phyloP scores from a whole-genome alignment of 202 grass and related monocot genomes.

The Elaeis oleifera region DNA sequence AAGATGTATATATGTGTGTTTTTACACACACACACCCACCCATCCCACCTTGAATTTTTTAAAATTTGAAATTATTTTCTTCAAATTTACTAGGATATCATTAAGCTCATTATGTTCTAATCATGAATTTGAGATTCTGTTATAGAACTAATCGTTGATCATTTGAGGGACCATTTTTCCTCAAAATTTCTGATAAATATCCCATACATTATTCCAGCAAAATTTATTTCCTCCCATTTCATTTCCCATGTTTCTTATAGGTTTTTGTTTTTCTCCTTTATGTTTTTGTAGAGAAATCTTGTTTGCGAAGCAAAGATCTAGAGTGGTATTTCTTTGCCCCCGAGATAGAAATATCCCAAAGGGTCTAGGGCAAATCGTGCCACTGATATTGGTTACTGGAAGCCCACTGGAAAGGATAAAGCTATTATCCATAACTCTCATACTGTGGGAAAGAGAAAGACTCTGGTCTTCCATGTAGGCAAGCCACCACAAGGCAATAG shows the following conservation, averaged over 20 bases:
- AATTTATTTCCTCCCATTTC: background rate
- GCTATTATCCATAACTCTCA: constrained; percentile 46
- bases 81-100: no score
- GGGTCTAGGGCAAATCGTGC: constrained; percentile 60
- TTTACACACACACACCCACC: no score
- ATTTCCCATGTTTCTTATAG: constrained; percentile 9
- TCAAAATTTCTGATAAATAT: no score
- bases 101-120: no score
- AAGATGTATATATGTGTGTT: no score
- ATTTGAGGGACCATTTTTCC: no score
- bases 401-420: constrained; percentile 83
- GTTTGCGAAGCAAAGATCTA: constrained; percentile 56
- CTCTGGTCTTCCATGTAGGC: constrained; percentile 75
- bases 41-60: no score
- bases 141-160: no score
- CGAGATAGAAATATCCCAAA: constrained; percentile 72
- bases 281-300: constrained; percentile 50
- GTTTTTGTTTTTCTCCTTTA: constrained; percentile 6
- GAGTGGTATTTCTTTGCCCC: constrained; percentile 82
- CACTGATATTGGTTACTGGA: constrained; percentile 76
- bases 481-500: constrained; percentile 67
- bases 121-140: no score
- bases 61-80: no score
- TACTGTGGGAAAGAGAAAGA: constrained; percentile 78
- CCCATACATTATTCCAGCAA: background rate